Base-by-base conservation (phyloP, 164 flowering plant species). In the Vitis rupestris region DNA sequence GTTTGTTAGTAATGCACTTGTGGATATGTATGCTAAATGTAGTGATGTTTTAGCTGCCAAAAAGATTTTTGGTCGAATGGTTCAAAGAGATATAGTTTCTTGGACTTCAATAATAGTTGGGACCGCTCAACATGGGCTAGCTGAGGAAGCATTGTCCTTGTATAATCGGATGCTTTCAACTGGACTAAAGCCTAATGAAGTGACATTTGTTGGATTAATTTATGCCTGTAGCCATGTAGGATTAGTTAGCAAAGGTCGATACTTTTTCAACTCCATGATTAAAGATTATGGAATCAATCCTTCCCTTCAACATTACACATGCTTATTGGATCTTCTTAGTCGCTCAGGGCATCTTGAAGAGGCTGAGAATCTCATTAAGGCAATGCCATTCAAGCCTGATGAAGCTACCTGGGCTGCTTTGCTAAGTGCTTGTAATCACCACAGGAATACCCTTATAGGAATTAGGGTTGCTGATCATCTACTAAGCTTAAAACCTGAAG, bases 21-120 rank as follows among this genome's bases (percentile, higher is more conserved):
- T 90, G 4, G 96, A 90, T 66, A 93, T 90, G 96, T 92, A 89
- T 72, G 88, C 96, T 7, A 92, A 94, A 81, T 87, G 98, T 65
- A 86, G 98, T 68, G 89, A 92, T 70, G 66, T 94, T 29, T 23
- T 66, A 30, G 82, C 84, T 5, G 94, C 97, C 10, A 85, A 74
- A 52, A 55, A 53, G 4, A 59, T 87, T 54, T 94, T 94, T 68
- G 61, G 67, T 67, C 17, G 61, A 29, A 84, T 88, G 82, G 14
- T 9, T 1, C 60, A 50, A 10, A 82, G 78, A 72, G 94, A 94
- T 82, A 85, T 94, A 4, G 86, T 91, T 63, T 85, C 97, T 59
- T 92, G 97, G 97, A 92, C 98, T 52, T 87, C 93, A 0, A 83
- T 94, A n/a, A 90, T 94, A 30, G 92, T 92, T 56, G 98, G 97